Evolutionary conservation across 345 rosid species (phyloP).

Genomic region (Bretschneidera sinensis): DNA sequence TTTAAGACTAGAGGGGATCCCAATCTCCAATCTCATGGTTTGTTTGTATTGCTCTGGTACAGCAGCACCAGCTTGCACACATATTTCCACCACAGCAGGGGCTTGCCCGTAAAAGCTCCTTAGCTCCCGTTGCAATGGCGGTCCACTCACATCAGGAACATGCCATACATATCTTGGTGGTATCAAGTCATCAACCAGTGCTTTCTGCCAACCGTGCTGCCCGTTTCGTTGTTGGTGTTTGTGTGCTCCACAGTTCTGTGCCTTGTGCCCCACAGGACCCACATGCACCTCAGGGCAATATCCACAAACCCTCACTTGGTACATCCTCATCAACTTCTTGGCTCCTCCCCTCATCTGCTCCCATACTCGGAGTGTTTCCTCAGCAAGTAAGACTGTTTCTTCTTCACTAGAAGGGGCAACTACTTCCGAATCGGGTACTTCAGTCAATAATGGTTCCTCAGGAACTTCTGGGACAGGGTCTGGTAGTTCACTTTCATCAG

Average conservation of each 20-base stretch:
- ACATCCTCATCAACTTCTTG: conserved; percentile 78
- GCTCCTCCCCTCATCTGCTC: conserved; percentile 76
- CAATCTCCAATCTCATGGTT: conserved; percentile 94
- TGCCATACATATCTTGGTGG: conserved; percentile 97
- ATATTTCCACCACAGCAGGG: conserved; percentile 86
- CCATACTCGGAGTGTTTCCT: conserved; percentile 80
- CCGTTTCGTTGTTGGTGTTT: conserved; percentile 97
- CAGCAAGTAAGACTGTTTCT: conserved; percentile 54
- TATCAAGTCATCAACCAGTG: conserved; percentile 80
- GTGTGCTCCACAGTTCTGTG: conserved; percentile 88
- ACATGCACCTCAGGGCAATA: conserved; percentile 96
- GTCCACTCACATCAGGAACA: conserved; percentile 68
- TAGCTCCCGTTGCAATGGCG: conserved; percentile 63
- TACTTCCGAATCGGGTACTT: conserved; percentile 50
- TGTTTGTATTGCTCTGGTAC: conserved; percentile 70
- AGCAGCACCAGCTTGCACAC: conserved; percentile 73
- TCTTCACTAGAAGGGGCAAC: conserved; percentile 50
- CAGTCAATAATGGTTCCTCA: conserved; percentile 44
- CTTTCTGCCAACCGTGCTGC: conserved; percentile 95
- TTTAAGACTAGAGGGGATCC: conserved; percentile 61
- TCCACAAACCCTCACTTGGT: conserved; percentile 86
- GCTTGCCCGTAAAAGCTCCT: conserved; percentile 82
- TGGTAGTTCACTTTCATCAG: conserved; percentile 84
- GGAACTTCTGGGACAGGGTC: conserved; percentile 63
- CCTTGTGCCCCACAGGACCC: conserved; percentile 85